Base-by-base conservation (phyloP, 164 flowering plant species). In the Tinospora cordifolia region DNA sequence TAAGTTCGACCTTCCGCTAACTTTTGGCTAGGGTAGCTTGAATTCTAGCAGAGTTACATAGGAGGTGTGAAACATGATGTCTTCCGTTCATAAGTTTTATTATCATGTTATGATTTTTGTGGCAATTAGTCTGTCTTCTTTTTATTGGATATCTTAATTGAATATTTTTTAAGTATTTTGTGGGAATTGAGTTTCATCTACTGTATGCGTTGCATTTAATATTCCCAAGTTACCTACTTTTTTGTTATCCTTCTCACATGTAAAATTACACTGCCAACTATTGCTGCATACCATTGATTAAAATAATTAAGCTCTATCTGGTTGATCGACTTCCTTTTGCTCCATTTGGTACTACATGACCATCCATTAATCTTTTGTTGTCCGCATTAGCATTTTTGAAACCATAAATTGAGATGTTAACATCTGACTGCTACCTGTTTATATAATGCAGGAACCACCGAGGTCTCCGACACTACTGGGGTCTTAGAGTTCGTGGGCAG, bases 391-490 rank as follows among this genome's bases (percentile, higher is more conserved):
- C 47, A 11, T 44, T 54, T 54, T 1, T 54, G 60, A n/a, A 54
- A 54, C 7, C 8, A 1, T 21, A 5, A 54, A 3, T 54, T n/a
- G 60, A 54, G 22, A 19, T 8, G 21, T 10, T 54, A 19, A 54
- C 8, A 21, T 1, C 0, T n/a, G 60, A 54, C 6, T n/a, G 22
- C 57, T 36, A 63, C 15, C 39, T 69, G 39, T 26, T 14, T 41
- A 70, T 41, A 70, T 70, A 24, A 27, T 63, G 49, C 78, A 84
- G 87, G 79, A 85, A 85, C 77, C 86, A 85, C 73, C 84, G 86
- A 65, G 86, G 86, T 77, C 79, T 83, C 22, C 78, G 87, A 68
- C 92, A 88, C 82, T 86, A 86, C 79, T 88, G 92, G 92, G 90
- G 92, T 62, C 90, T 88, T 11, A 83, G 92, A 15, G 90, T 88